Base-by-base conservation (phyloP, 2,329 filamentous ascomycete species). In the Trichoderma harzianum region DNA sequence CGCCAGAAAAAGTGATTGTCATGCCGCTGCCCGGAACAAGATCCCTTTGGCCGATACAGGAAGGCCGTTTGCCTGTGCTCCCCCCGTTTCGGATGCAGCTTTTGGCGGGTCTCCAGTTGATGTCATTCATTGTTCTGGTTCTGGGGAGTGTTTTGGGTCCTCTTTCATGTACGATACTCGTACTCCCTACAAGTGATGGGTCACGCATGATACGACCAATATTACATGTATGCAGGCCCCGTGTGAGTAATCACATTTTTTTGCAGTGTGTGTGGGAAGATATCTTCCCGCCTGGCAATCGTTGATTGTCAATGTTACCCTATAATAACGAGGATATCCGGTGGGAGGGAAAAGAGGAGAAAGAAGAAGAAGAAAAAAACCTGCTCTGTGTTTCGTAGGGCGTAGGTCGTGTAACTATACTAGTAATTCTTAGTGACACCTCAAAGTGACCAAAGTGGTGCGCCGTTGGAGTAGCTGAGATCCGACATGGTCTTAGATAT, bases 21-120 rank as follows among this genome's bases (percentile, higher is more conserved):
- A 61, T 69, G 66, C 53, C 65, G 36, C 26, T 24, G 65, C 65
- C 66, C 66, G 66, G 39, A 34, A 53, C 36, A 62, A 51, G 66
- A 69, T 69, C 66, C 66, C 66, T 36, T 61, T 69, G 66, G 55
- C 66, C 21, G 66, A 69, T 61, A 69, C 55, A 62, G 66, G 57
- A 57, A 69, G 57, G 24, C 26, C 36, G 39, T 61, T 30, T 21
- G 10, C 39, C 16, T 43, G 39, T 24, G 66, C 39, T 51, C 11
- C 32, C 12, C 39, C 30, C 55, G 55, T 68, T 58, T 68, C 65
- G 39, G 24, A 26, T 12, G 55, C n/a, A 36, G 55, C 12, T 30
- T 69, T 69, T 57, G 53, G 34, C 36, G 39, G 34, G 14, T 58
- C 18, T 36, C 36, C 43, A 26, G 21, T 30, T 61, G 66, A 69